These are phyloP conservation scores for Lodderomyces theae DNA, from an alignment of 1,139 yeast genomes.

Conservation along the genomic window DNA sequence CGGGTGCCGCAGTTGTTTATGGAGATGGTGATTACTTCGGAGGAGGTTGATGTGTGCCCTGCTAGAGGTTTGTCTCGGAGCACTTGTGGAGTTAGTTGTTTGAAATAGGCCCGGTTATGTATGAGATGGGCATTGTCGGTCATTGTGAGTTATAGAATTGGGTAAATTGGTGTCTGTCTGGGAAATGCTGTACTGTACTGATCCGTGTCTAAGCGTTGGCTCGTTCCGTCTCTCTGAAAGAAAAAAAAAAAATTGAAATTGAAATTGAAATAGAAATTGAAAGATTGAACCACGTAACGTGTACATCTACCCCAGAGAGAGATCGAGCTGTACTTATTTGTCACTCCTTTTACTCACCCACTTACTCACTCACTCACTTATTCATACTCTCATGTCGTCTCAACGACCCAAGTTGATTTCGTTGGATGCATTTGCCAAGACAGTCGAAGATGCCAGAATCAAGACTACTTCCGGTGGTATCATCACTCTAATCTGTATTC, in stretches of 20 bases:
- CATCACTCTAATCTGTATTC: slow-evolving; percentile 69
- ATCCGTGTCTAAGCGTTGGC: neutral
- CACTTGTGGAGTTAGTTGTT: slow-evolving; percentile 20
- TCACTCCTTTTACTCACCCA: neutral
- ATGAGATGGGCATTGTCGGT: neutral
- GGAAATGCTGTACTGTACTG: no score
- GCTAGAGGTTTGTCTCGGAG: slow-evolving; percentile 29
- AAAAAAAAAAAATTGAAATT: neutral
- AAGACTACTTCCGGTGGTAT: slow-evolving; percentile 88
- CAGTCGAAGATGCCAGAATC: slow-evolving; percentile 89
- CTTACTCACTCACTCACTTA: neutral
- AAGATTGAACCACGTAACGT: neutral
- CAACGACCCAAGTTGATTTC: slow-evolving; percentile 57
- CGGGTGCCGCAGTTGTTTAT: slow-evolving; percentile 43
- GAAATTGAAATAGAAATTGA: neutral
- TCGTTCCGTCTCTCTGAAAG: no score
- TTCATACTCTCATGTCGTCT: slow-evolving; percentile 10
- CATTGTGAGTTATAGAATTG: neutral
- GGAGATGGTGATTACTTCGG: slow-evolving; percentile 33
- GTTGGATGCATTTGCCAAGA: slow-evolving; percentile 88
- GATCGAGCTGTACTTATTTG: no score
- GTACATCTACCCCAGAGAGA: neutral
- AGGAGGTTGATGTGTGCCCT: slow-evolving; percentile 21
- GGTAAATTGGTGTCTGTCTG: neutral
- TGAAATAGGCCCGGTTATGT: slow-evolving; percentile 22